These are phyloP conservation scores for Ophiosphaerella narmari DNA, from an alignment of 2,329 filamentous ascomycete genomes.

Conservation along the genomic window DNA sequence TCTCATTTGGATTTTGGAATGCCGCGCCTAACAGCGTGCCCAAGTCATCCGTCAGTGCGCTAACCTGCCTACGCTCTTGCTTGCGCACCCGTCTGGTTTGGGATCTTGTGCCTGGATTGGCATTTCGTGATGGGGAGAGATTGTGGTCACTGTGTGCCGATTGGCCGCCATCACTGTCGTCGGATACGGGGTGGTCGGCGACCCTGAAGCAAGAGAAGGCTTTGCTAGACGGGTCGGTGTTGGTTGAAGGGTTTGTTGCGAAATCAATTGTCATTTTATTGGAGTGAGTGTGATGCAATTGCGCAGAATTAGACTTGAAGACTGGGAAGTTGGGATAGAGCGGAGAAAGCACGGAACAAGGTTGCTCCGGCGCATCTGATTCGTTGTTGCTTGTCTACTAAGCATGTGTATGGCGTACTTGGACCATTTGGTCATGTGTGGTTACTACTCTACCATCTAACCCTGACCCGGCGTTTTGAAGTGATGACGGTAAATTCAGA, in stretches of 20 bases:
- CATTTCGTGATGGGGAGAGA: slow-evolving; percentile 16
- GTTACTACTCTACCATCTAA: slow-evolving; percentile 29
- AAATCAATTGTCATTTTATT: slow-evolving; percentile 10
- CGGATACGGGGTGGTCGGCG: slow-evolving; percentile 13
- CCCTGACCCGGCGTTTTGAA: slow-evolving; percentile 21
- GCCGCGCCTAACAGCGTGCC: slow-evolving; percentile 21
- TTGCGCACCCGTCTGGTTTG: slow-evolving; percentile 12
- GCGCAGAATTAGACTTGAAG: background rate
- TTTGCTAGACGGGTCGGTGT: background rate
- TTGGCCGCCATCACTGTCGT: slow-evolving; percentile 30
- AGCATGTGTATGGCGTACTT: background rate
- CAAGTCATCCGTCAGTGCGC: slow-evolving; percentile 25
- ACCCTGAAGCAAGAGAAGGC: slow-evolving; percentile 17
- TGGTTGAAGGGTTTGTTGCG: slow-evolving; percentile 2
- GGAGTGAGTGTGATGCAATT: background rate
- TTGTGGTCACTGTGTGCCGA: slow-evolving; percentile 26
- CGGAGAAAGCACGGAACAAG: slow-evolving; percentile 18
- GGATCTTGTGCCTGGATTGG: slow-evolving; percentile 14
- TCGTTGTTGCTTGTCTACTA: slow-evolving; percentile 21
- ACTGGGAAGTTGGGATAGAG: background rate
- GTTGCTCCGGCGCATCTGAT: slow-evolving; percentile 28
- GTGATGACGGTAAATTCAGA: slow-evolving; percentile 26
- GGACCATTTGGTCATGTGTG: slow-evolving; percentile 5
- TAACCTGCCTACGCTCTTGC: slow-evolving; percentile 24
- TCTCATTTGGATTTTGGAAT: slow-evolving; percentile 11